Evolutionary conservation across 768 basidiomycete species (phyloP), one percentile per base, ranked within the genome.

Genomic region (Rhizopogon vesiculosus): DNA sequence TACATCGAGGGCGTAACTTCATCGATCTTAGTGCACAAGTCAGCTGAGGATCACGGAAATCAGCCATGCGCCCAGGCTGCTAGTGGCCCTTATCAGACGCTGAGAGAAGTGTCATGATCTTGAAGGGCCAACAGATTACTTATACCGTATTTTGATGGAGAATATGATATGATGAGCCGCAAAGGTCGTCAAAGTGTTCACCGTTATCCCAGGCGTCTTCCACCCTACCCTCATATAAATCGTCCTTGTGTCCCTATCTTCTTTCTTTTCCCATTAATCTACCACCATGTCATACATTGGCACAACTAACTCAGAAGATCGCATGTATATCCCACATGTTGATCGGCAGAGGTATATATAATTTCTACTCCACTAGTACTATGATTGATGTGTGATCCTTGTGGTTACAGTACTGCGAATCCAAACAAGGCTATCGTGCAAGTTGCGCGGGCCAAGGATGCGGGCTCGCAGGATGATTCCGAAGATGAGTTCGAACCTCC

Each of bases 191-290:
- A 22, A 48, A 48, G 33, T 19, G 33, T 22, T 48, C 2, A 5
- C 46, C 46, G 46, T 35, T 48, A 48, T 48, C 46, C 31, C 18
- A 33, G 12, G 3, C 10, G 1, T 29, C 16, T 29, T 1, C n/a
- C n/a, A 5, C 59, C 64, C 61, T 67, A 18, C 33, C 56, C 55
- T 59, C 22, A 56, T 65, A 67, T 56, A 58, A 42, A 50, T 3
- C 35, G 18, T 64, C 39, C 35, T 52, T 42, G 56, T 5, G 3
- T 31, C 6, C 2, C 6, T 15, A 2, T 28, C 16, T 9, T n/a
- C 16, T n/a, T 16, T 0, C 5, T 9, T 45, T 18, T 28, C 1
- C 15, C 25, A 43, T 6, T 13, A 2, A 45, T n/a, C 44, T 29
- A 2, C 10, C 7, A 10, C 31, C 13, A 33, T 48, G 46, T 35